Evolutionary conservation across 2,329 filamentous ascomycete species (phyloP).

Genomic region (Cladophialophora psammophila): DNA sequence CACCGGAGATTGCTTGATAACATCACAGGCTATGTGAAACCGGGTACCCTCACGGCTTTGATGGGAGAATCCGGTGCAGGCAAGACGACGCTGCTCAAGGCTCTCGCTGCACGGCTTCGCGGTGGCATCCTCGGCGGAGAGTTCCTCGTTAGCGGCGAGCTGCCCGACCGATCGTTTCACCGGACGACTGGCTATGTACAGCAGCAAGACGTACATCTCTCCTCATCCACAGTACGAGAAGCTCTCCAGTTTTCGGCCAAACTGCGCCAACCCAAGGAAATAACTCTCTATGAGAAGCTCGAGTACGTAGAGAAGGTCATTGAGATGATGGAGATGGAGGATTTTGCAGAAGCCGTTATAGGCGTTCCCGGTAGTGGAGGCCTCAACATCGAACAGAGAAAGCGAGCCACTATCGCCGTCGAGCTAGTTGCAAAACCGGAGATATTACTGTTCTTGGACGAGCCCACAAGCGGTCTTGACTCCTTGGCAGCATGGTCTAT

Average conservation of each 20-base stretch:
- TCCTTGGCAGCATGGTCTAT: constrained; percentile 70
- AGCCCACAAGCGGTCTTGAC: constrained; percentile 68
- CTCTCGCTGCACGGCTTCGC: constrained; percentile 80
- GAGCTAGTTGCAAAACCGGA: constrained; percentile 76
- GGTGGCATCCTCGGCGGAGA: constrained; percentile 87
- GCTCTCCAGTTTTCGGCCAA: constrained; percentile 84
- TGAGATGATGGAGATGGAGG: constrained; percentile 84
- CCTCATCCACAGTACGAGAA: constrained; percentile 84
- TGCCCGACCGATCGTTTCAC: constrained; percentile 80
- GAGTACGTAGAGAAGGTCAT: constrained; percentile 93
- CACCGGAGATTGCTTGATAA: constrained; percentile 76
- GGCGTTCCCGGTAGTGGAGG: constrained; percentile 78
- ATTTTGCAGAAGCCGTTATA: constrained; percentile 87
- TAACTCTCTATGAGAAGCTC: constrained; percentile 76
- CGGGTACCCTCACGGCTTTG: constrained; percentile 85
- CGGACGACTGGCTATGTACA: constrained; percentile 90
- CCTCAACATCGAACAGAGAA: constrained; percentile 68
- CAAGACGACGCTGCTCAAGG: constrained; percentile 87
- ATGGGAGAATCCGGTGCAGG: constrained; percentile 91
- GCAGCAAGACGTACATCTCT: constrained; percentile 86
- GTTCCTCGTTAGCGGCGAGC: constrained; percentile 78
- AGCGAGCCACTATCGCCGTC: constrained; percentile 88
- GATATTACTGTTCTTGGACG: constrained; percentile 70
- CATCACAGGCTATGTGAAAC: constrained; percentile 91
- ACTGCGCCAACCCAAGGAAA: constrained; percentile 78